Percentiles rank a stretch among this genome's conserved stretches.
Evolutionary conservation across 495 filamentous ascomycete species (phyloP).

Genomic region (Astrocystis sublimbata): DNA sequence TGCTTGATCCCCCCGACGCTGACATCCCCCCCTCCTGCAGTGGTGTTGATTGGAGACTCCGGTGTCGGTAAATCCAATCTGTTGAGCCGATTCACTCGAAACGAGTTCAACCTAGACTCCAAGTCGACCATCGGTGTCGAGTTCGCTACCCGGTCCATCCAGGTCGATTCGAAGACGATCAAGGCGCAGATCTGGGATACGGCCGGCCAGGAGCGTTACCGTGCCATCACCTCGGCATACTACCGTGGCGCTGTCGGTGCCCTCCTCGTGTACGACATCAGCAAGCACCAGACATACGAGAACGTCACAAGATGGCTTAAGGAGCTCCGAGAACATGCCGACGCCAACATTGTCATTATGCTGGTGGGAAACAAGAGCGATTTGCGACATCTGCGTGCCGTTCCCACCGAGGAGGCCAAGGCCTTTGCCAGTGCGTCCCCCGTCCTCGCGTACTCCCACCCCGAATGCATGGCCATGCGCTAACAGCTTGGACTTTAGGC

Average conservation of each 20-base stretch:
- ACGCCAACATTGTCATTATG: constrained; percentile 99
- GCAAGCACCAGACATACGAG: constrained; percentile 98
- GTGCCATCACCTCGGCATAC: constrained; percentile 98
- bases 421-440: constrained; percentile 86
- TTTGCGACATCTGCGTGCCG: constrained; percentile 96
- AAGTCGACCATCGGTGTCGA: constrained; percentile 99
- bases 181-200: constrained; percentile 99
- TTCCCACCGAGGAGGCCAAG: constrained; percentile 98
- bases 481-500: constrained; percentile 54
- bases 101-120: constrained; percentile 99
- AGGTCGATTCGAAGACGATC: constrained; percentile 99
- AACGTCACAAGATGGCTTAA: constrained; percentile 99
- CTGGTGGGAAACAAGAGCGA: constrained; percentile 99
- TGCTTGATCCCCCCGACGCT: constrained; percentile 29
- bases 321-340: constrained; percentile 96
- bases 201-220: constrained; percentile 97
- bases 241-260: constrained; percentile 97
- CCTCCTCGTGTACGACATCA: constrained; percentile 98
- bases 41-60: constrained; percentile 98
- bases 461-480: constrained; percentile 7
- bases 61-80: constrained; percentile 99
- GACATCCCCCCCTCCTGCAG: constrained; percentile 53
- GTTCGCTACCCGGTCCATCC: constrained; percentile 97
- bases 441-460: neutral
- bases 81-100: constrained; percentile 97